Conservation (phyloP, 352 stramenopile genomes). For the Lagenidium sp. region DNA sequence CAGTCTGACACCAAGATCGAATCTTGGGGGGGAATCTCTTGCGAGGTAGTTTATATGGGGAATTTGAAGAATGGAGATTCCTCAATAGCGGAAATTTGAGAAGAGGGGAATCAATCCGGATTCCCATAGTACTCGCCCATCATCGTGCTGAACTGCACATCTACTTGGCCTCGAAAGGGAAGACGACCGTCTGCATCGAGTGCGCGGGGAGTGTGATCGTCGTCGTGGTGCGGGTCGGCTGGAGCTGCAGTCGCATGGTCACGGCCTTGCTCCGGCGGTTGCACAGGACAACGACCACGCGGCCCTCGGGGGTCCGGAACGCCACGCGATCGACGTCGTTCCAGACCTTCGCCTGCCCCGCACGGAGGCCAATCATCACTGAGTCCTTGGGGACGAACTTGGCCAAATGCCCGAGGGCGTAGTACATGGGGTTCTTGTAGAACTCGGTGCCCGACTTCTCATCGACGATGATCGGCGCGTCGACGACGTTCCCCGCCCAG, state of each 20-base stretch:
- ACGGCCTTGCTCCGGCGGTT: constrained; percentile 18
- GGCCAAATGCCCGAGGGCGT: constrained; percentile 62
- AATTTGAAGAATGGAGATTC: too few species aligned
- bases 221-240: constrained; percentile 3
- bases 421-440: constrained; percentile 82
- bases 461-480: constrained; percentile 65
- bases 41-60: too few species aligned
- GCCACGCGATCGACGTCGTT: constrained; percentile 27
- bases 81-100: too few species aligned
- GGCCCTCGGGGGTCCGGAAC: constrained; percentile 38
- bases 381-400: constrained; percentile 56
- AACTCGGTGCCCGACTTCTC: constrained; percentile 46
- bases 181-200: constrained; percentile 16
- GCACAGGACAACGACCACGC: constrained; percentile 21
- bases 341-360: constrained; percentile 11
- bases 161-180: constrained; percentile 5
- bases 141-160: neutral
- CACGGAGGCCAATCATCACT: constrained; percentile 29
- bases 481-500: constrained; percentile 56
- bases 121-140: too few species aligned
- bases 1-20: too few species aligned
- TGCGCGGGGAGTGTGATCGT: constrained; percentile 5
- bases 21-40: too few species aligned
- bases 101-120: too few species aligned
- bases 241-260: constrained; percentile 7